phyloP scores from a whole-genome alignment of 225 moss, liverwort and hornwort genomes.

The Marchantia paleacea region DNA sequence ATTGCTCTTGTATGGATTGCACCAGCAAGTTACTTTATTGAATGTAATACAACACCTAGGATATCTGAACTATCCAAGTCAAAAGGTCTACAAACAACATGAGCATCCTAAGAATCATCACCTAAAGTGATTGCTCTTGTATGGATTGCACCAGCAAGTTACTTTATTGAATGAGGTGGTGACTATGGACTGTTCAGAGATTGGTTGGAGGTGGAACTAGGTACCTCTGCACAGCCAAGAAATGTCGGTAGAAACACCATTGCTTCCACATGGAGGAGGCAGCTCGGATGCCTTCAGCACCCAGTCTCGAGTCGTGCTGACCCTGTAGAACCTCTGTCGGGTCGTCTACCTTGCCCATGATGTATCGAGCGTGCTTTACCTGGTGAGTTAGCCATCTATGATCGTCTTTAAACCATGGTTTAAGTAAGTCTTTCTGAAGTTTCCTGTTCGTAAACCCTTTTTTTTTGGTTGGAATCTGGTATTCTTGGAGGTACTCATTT shows the following conservation, averaged over 20 bases:
- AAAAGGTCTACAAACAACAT: no score
- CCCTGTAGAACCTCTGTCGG: slow-evolving; percentile 20
- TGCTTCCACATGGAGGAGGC: slow-evolving; percentile 49
- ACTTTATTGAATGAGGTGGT: no score
- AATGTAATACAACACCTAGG: no score
- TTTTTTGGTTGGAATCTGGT: slow-evolving; percentile 46
- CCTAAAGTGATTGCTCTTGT: no score
- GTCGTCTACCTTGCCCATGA: slow-evolving; percentile 30
- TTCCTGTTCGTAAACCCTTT: slow-evolving; percentile 36
- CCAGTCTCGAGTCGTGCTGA: slow-evolving; percentile 33
- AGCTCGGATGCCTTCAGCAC: slow-evolving; percentile 24
- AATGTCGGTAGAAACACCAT: slow-evolving; percentile 49
- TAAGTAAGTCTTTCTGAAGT: slow-evolving; percentile 42
- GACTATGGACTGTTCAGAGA: no score
- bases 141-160: no score
- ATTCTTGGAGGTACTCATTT: slow-evolving; percentile 40
- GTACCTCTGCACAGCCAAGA: slow-evolving; percentile 41
- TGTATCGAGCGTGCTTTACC: slow-evolving; percentile 40
- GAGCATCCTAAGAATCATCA: no score
- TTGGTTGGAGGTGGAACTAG: no score
- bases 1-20: no score
- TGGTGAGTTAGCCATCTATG: slow-evolving; percentile 42
- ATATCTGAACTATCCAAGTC: no score
- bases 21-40: no score
- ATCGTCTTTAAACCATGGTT: slow-evolving; percentile 43